phyloP scores from a whole-genome alignment of 768 basidiomycete species.

The Dioszegia crocea region DNA sequence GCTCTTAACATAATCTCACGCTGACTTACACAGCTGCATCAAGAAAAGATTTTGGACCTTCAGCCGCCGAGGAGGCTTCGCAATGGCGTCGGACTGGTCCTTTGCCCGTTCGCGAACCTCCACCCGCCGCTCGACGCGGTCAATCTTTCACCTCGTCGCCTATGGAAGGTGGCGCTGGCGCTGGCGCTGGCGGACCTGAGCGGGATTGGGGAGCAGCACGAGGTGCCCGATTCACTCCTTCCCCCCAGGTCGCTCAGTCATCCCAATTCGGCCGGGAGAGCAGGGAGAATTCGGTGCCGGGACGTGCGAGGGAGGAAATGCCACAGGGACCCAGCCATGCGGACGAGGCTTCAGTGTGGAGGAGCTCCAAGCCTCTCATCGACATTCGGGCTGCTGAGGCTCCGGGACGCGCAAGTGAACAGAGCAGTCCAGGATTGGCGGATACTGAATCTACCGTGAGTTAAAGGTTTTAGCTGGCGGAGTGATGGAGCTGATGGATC shows the following conservation, averaged over 20 bases:
- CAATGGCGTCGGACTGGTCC: slow-evolving; percentile 87
- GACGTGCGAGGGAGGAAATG: slow-evolving; percentile 23
- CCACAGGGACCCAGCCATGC: slow-evolving; percentile 21
- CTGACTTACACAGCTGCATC: slow-evolving; percentile 27
- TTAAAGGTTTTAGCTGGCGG: neutral
- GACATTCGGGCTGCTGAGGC: slow-evolving; percentile 14
- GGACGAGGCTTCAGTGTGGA: slow-evolving; percentile 42
- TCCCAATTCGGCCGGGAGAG: slow-evolving; percentile 13
- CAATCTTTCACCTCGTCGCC: slow-evolving; percentile 16
- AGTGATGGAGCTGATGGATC: slow-evolving; percentile 6
- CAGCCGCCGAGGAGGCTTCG: slow-evolving; percentile 74
- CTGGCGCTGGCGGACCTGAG: slow-evolving; percentile 23
- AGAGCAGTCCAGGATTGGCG: slow-evolving; percentile 52
- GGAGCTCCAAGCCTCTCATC: slow-evolving; percentile 37
- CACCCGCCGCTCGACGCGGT: slow-evolving; percentile 53
- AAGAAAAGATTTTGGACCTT: slow-evolving; percentile 53
- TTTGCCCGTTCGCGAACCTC: slow-evolving; percentile 56
- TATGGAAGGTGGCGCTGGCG: slow-evolving; percentile 12
- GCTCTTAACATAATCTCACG: too few species aligned
- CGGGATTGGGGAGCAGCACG: slow-evolving; percentile 50
- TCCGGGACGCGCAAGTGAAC: slow-evolving; percentile 11
- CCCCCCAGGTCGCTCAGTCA: slow-evolving; percentile 18
- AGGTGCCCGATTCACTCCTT: slow-evolving; percentile 49
- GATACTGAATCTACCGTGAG: slow-evolving; percentile 66
- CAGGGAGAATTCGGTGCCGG: slow-evolving; percentile 34